These are phyloP conservation scores for Saturnispora quitensis DNA, from an alignment of 805 yeast species.

Conservation along the genomic window DNA sequence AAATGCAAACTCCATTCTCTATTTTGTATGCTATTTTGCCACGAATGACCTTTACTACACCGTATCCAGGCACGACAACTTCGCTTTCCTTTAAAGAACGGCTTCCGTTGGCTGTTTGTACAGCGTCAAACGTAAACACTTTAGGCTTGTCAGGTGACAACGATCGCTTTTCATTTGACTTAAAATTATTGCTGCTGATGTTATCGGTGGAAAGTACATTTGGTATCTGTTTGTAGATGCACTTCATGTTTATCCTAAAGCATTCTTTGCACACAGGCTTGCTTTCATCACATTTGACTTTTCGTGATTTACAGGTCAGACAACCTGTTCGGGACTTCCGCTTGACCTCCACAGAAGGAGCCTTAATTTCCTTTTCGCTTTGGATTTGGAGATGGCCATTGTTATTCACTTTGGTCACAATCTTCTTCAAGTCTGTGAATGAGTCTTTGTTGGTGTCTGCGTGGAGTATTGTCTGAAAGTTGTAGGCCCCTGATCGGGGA, in stretches of 20 bases:
- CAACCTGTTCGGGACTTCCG: background rate
- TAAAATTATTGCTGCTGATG: background rate
- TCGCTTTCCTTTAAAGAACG: background rate
- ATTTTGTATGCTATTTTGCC: slow-evolving; percentile 2
- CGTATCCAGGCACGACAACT: background rate
- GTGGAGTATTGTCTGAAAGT: background rate
- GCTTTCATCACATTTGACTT: slow-evolving; percentile 1
- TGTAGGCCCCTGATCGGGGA: background rate
- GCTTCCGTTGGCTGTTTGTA: background rate
- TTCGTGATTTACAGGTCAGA: slow-evolving; percentile 1
- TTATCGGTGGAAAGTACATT: background rate
- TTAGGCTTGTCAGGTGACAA: background rate
- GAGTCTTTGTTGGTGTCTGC: background rate
- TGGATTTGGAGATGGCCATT: background rate
- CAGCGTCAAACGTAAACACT: background rate
- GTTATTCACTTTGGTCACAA: background rate
- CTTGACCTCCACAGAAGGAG: background rate
- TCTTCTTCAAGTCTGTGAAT: background rate
- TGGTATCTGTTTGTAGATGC: background rate
- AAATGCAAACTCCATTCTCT: background rate
- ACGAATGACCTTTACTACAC: background rate
- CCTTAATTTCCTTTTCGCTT: background rate
- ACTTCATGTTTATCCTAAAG: background rate
- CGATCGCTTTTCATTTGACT: background rate
- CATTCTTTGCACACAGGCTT: slow-evolving; percentile 2